These are phyloP conservation scores for Auriculariales sp. DNA, from an alignment of 768 basidiomycete genomes.

Conservation along the genomic window DNA sequence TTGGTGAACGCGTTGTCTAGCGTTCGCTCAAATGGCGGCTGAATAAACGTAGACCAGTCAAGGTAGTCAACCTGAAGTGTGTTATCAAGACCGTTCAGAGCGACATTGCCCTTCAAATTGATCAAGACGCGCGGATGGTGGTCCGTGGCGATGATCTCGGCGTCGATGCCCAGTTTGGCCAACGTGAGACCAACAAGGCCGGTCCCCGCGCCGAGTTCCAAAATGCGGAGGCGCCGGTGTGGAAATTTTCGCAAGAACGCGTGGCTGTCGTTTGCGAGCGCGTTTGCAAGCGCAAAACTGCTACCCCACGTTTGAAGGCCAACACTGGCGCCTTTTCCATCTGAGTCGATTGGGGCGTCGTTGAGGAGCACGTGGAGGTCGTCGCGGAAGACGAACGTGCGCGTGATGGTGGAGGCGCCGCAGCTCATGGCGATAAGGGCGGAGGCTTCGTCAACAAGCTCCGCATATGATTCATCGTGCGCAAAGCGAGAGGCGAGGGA, in stretches of 20 bases:
- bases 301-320: constrained; percentile 87
- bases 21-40: not conserved
- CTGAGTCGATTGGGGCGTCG: constrained; percentile 55
- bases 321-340: constrained; percentile 47
- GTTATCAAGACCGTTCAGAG: constrained; percentile 17
- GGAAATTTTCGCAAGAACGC: constrained; percentile 19
- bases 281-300: constrained; percentile 52
- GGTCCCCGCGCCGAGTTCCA: constrained; percentile 46
- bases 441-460: constrained; percentile 37
- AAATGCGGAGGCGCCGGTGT: constrained; percentile 19
- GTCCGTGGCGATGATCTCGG: constrained; percentile 30
- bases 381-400: constrained; percentile 32
- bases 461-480: constrained; percentile 15
- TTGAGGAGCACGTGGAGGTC: constrained; percentile 31
- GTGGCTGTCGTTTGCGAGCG: not conserved
- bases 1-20: not conserved
- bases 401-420: constrained; percentile 39
- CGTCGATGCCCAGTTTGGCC: constrained; percentile 15
- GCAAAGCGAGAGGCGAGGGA: constrained; percentile 41
- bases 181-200: constrained; percentile 34
- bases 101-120: constrained; percentile 32
- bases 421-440: constrained; percentile 50
- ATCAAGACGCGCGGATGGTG: constrained; percentile 31
- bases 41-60: constrained; percentile 23
- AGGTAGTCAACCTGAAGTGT: constrained; percentile 16